Evolutionary conservation across 768 basidiomycete species (phyloP), one percentile per base, ranked within the genome.

Genomic region (Pulveroboletus frians): DNA sequence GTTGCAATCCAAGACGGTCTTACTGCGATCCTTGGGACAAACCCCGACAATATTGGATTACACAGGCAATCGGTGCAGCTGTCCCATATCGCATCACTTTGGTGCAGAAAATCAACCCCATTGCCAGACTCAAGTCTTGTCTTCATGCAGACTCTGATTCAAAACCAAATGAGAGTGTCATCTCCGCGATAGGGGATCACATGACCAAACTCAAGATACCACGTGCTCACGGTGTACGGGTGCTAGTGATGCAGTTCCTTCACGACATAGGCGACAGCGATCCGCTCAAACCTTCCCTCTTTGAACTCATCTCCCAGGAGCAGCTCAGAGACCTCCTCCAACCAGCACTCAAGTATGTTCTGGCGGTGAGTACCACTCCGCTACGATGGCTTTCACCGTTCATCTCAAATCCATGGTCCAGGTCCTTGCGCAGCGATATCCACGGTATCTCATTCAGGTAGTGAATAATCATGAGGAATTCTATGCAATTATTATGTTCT

Each of bases 401-500:
- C 41, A 31, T 50, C 42, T 45, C 39, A 49, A 39, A 17, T 39
- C 39, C 35, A 32, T 39, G n/a, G 23, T 48, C 2, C 32, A 96
- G 94, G 88, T 95, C 50, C 90, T 98, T 59, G 92, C 96, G 3
- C 93, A 97, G 73, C 77, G 85, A 48, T 88, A 97, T 65, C 96
- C 96, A 6, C 80, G 96, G 47, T 94, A 97, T 67, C 78, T 98
- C 27, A 70, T 99, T 37, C 83, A 85, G 15, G 75, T 98, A 46
- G 90, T 96, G 14, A 97, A 98, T 67, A 74, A 83, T 29, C 96
- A 99, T 73, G 96, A 99, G 66, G 94, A 97, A 66, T 91, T 96
- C 68, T 98, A 96, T 59, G 89, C 93, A 1, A 56, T 78, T 13
- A 74, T 95, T 53, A 90, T 98, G 85, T 71, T 94, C 46, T 76